Conservation (phyloP, 345 rosid genomes). For the Acer yangbiense region DNA sequence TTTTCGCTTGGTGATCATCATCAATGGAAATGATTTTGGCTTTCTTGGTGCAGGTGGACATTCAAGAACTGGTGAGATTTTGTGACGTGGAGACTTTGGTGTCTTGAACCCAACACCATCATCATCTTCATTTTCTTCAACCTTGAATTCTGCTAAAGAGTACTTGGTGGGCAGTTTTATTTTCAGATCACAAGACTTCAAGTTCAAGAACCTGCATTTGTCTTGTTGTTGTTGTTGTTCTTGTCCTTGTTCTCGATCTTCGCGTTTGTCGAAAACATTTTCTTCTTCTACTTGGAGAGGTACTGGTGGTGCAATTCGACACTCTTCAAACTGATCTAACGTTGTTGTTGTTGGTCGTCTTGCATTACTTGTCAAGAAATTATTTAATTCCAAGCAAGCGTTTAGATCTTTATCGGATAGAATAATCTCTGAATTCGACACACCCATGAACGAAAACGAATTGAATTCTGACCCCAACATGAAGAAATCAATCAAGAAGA, state of each 20-base stretch:
- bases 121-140: conserved; percentile 20
- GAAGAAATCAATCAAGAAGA: conserved; percentile 8
- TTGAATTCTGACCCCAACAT: conserved; percentile 31
- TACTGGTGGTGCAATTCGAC: conserved; percentile 22
- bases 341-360: conserved; percentile 14
- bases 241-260: background rate
- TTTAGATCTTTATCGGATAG: conserved; percentile 45
- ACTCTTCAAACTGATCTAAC: conserved; percentile 29
- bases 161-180: conserved; percentile 33
- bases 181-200: conserved; percentile 31
- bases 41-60: conserved; percentile 80
- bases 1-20: conserved; percentile 39
- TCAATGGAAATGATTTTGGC: conserved; percentile 47
- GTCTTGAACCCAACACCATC: conserved; percentile 53
- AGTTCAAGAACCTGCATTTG: conserved; percentile 23
- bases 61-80: conserved; percentile 30
- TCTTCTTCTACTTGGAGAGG: conserved; percentile 20
- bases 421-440: conserved; percentile 44
- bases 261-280: conserved; percentile 4
- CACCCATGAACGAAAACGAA: conserved; percentile 26
- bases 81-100: conserved; percentile 57
- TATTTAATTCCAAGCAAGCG: conserved; percentile 42
- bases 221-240: conserved; percentile 23
- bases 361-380: conserved; percentile 29
- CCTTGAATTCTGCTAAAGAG: conserved; percentile 29